A percentile compares a stretch with the other conserved stretches of the same genome.
phyloP scores from a whole-genome alignment of 2,329 filamentous ascomycete species.

The Plenodomus tracheiphilus region DNA sequence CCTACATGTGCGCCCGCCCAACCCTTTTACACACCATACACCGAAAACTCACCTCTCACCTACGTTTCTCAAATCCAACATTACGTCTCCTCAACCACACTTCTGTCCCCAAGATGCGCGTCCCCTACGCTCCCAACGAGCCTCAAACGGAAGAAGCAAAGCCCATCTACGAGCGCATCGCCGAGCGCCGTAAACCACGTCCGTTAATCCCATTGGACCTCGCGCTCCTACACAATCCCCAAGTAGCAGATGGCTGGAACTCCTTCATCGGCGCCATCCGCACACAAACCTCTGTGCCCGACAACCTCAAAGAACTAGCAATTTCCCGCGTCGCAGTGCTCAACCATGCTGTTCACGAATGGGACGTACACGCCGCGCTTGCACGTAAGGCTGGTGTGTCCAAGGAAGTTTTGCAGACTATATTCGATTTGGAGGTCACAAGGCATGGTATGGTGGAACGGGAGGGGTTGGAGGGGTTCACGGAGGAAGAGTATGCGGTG shows the following conservation, averaged over 20 bases:
- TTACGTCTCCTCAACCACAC: constrained; percentile 8
- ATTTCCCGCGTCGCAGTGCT: constrained; percentile 82
- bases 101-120: constrained; percentile 53
- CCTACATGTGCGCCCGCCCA: not conserved
- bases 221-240: constrained; percentile 59
- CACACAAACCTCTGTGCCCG: constrained; percentile 55
- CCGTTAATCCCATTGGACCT: constrained; percentile 60
- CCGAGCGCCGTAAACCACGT: constrained; percentile 55
- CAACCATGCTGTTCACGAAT: constrained; percentile 85
- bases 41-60: not conserved
- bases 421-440: constrained; percentile 29
- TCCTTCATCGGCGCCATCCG: constrained; percentile 62
- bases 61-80: not conserved
- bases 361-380: constrained; percentile 73
- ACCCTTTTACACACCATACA: not conserved
- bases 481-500: constrained; percentile 64
- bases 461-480: constrained; percentile 44
- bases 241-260: constrained; percentile 63
- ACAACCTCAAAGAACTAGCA: constrained; percentile 69
- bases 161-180: constrained; percentile 56
- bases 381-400: constrained; percentile 64
- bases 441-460: constrained; percentile 14
- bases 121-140: constrained; percentile 58
- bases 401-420: constrained; percentile 59
- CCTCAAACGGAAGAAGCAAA: constrained; percentile 52